Conservation (phyloP, 2,329 filamentous ascomycete genomes). For the Nigrospora oryzae region DNA sequence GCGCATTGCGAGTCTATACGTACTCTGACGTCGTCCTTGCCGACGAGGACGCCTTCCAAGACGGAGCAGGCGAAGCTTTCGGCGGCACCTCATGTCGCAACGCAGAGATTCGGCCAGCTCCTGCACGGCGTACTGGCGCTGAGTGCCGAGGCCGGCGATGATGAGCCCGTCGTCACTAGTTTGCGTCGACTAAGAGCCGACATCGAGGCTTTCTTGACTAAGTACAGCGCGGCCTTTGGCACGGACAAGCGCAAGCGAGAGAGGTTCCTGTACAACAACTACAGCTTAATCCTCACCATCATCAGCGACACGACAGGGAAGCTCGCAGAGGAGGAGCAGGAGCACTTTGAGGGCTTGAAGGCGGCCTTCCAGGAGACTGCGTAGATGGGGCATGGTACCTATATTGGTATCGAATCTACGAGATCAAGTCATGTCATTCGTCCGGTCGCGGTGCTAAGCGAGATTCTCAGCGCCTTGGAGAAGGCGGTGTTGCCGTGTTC, state of each 20-base stretch:
- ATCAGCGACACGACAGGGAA: conserved; percentile 71
- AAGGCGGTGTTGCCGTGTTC: no score
- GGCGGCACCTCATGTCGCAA: conserved; percentile 81
- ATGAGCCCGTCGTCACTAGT: conserved; percentile 83
- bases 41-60: conserved; percentile 32
- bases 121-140: conserved; percentile 76
- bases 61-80: conserved; percentile 53
- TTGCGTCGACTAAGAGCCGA: conserved; percentile 69
- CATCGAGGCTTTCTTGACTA: conserved; percentile 74
- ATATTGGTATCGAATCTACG: conserved; percentile 6
- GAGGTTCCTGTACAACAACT: conserved; percentile 92
- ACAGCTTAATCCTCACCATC: conserved; percentile 88
- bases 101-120: conserved; percentile 92
- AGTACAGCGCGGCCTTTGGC: conserved; percentile 65
- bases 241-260: conserved; percentile 72
- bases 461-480: no score
- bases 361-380: conserved; percentile 43
- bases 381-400: conserved; percentile 1
- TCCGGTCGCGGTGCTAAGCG: no score
- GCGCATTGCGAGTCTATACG: conserved; percentile 83
- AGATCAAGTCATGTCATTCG: no score
- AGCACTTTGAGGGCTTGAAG: conserved; percentile 64
- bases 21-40: conserved; percentile 45
- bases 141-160: conserved; percentile 84
- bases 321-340: conserved; percentile 64